Base-by-base conservation (phyloP, 192 early-diverging fungal genomes). In the Allomyces arbusculus region DNA sequence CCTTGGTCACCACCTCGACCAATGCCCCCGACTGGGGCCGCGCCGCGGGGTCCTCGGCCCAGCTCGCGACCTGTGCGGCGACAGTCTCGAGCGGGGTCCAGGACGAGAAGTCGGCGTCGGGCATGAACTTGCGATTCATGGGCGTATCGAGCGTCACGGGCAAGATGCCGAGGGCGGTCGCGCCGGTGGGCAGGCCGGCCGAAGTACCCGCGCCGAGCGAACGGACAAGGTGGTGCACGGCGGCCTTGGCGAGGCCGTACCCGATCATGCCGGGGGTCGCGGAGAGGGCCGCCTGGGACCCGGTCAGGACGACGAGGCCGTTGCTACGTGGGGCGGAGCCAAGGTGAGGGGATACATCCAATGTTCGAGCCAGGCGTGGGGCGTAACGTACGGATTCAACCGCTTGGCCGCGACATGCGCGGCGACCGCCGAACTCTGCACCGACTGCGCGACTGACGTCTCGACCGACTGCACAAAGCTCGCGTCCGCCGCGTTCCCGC, bases 201-300 rank as follows among this genome's bases (percentile, higher is more conserved):
- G 76, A 80, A 8, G 33, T 40, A 55, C 79, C 67, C 6, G 76
- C 80, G 50, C 91, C 87, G 61, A 89, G 71, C 68, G 86, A 88
- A 33, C 82, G 73, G 0, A 91, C 83, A 66, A 95, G 71, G 44
- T 98, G 95, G 75, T 95, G 92, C 23, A 94, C 91, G 7, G 86
- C 86, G 16, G 92, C 90, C 72, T 98, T 98, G 61, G 91, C 90
- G 72, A 92, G 75, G 33, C 95, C 95, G 71, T 98, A 97, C 16
- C 90, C 92, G 66, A 93, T 82, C 85, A 80, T 82, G 50, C 74
- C 67, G 50, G 61, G 24, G 16, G 58, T 22, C 16, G 40, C 16
- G 24, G 62, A 63, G 20, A 65, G 62, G 4, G 58, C 24, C 19
- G 20, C 44, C 14, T 44, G 44, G 26, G 26, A 26, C 16, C 63